phyloP scores from a whole-genome alignment of 208 protist genomes.

The Leishmania tarentolae region DNA sequence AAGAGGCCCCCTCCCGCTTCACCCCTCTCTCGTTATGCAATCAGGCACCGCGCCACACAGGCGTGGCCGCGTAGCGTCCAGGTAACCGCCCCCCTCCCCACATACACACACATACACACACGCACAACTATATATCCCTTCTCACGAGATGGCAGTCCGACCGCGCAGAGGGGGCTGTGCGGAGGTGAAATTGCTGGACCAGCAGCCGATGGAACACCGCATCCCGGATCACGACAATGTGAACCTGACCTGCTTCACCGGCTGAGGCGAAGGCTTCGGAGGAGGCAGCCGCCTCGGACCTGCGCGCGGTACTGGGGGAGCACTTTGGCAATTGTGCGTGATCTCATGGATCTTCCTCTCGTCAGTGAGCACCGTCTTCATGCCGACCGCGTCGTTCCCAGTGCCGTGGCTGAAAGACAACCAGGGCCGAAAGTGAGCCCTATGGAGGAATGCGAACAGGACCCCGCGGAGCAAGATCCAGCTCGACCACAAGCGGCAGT shows the following conservation, averaged over 20 bases:
- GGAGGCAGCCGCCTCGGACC: conserved; percentile 38
- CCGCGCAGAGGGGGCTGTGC: not conserved
- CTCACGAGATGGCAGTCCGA: not conserved
- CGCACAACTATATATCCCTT: not conserved
- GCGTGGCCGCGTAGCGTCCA: not conserved
- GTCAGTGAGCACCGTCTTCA: conserved; percentile 45
- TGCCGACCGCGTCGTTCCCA: conserved; percentile 48
- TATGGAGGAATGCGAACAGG: conserved; percentile 41
- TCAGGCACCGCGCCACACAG: not conserved
- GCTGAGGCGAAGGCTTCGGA: conserved; percentile 27
- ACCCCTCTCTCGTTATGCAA: not conserved
- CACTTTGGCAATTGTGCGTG: conserved; percentile 34
- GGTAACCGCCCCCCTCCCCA: not conserved
- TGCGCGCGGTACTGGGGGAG: conserved; percentile 34
- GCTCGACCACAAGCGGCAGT: conserved; percentile 48
- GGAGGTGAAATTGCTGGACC: conserved; percentile 11
- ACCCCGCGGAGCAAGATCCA: conserved; percentile 32
- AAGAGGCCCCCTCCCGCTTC: too few relatives aligned
- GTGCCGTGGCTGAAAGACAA: conserved; percentile 44
- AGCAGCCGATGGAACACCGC: not conserved
- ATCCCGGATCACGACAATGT: conserved; percentile 8
- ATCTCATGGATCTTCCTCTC: conserved; percentile 36
- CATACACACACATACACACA: not conserved
- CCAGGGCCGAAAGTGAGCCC: conserved; percentile 46
- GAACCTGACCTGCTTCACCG: conserved; percentile 14